Evolutionary conservation across 306 rosid genomes (phyloP).

Genomic region (Vachellia collinsii): DNA sequence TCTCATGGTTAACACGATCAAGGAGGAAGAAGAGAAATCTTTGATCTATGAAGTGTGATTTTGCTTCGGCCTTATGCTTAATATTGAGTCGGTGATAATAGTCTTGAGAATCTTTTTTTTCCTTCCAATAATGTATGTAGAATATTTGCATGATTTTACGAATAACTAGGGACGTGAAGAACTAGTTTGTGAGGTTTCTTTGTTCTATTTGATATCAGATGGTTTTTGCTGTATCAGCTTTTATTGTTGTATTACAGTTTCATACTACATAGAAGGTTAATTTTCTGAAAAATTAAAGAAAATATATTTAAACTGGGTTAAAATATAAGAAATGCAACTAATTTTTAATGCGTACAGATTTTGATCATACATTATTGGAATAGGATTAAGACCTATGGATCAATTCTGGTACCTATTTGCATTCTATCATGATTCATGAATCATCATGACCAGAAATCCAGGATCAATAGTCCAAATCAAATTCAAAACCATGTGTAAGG

Average conservation of each 20-base stretch:
- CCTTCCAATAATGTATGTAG: conserved; percentile 1
- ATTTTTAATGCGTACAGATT: too few species aligned
- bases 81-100: background rate
- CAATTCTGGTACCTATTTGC: too few species aligned
- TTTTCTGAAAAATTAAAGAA: background rate
- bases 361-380: too few species aligned
- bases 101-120: background rate
- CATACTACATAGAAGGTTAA: background rate
- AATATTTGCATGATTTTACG: conserved; percentile 21
- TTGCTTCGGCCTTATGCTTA: background rate
- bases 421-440: too few species aligned
- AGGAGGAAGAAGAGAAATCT: conserved; percentile 82
- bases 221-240: background rate
- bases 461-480: background rate
- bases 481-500: background rate
- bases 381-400: too few species aligned
- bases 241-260: background rate
- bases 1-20: conserved; percentile 61
- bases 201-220: background rate
- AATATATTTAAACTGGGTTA: too few species aligned
- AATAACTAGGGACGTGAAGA: conserved; percentile 20
- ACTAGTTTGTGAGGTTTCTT: background rate
- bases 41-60: conserved; percentile 45
- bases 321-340: too few species aligned
- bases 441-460: too few species aligned